Evolutionary conservation across 1,139 yeast species (phyloP).

Genomic region (Debaryomyces psychrophilus): DNA sequence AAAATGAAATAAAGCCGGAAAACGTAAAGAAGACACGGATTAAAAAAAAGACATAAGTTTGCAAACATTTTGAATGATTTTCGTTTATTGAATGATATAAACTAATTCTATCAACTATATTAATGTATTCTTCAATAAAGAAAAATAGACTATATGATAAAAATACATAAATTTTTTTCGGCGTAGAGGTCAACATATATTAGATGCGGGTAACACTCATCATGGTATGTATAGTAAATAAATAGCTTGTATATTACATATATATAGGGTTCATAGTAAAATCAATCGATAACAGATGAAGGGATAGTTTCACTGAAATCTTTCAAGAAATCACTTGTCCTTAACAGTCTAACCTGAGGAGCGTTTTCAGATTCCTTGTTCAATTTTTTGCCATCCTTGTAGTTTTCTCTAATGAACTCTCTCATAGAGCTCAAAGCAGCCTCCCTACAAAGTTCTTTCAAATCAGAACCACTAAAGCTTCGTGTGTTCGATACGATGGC

Average conservation of each 20-base stretch:
- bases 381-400: constrained; percentile 46
- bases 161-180: background rate
- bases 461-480: constrained; percentile 88
- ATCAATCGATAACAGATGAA: constrained; percentile 35
- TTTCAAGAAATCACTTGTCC: constrained; percentile 49
- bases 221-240: background rate
- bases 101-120: constrained; percentile 7
- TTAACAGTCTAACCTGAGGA: constrained; percentile 47
- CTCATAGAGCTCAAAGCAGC: constrained; percentile 91
- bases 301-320: constrained; percentile 37
- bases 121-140: background rate
- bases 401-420: constrained; percentile 66
- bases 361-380: constrained; percentile 26
- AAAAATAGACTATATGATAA: background rate
- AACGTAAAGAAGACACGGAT: background rate
- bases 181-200: background rate
- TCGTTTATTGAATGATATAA: constrained; percentile 10
- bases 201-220: constrained; percentile 10
- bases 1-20: background rate
- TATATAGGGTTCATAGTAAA: constrained; percentile 2
- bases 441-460: constrained; percentile 87
- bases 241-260: constrained; percentile 6
- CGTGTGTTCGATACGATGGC: constrained; percentile 64
- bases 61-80: background rate
- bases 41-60: background rate